Evolutionary conservation across 129 eudicot genomes (phyloP).

Genomic region (Flaveria ramosissima): DNA sequence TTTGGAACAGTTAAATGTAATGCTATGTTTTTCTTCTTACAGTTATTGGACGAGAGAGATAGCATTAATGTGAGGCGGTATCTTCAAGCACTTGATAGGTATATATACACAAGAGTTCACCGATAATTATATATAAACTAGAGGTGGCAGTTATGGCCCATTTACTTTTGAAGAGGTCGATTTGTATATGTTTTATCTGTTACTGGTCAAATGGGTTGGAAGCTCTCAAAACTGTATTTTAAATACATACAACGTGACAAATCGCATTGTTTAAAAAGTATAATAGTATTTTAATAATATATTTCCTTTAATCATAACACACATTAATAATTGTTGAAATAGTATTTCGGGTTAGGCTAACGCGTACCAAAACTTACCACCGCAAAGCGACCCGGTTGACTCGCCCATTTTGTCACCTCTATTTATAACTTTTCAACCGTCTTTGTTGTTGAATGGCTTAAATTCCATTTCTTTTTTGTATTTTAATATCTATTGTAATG

Average conservation of each 20-base stretch:
- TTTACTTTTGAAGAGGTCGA: not conserved
- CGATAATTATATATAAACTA: not conserved
- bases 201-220: not conserved
- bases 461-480: not conserved
- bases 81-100: constrained; percentile 89
- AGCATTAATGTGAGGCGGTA: constrained; percentile 73
- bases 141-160: not conserved
- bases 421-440: not conserved
- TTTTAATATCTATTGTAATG: constrained; percentile 7
- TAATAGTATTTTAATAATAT: too few species aligned
- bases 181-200: constrained; percentile 8
- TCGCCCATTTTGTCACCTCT: constrained; percentile 1
- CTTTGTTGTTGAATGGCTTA: too few species aligned
- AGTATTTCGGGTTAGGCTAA: too few species aligned
- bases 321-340: not conserved
- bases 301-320: not conserved
- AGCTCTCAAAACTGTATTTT: not conserved
- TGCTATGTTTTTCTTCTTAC: constrained; percentile 19
- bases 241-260: not conserved
- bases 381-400: not conserved
- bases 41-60: constrained; percentile 89
- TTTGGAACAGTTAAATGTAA: not conserved
- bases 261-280: not conserved
- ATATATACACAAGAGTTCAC: constrained; percentile 12
- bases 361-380: not conserved